These are phyloP conservation scores for Fragaria nilgerrensis DNA, from an alignment of 306 rosid genomes.

Conservation along the genomic window DNA sequence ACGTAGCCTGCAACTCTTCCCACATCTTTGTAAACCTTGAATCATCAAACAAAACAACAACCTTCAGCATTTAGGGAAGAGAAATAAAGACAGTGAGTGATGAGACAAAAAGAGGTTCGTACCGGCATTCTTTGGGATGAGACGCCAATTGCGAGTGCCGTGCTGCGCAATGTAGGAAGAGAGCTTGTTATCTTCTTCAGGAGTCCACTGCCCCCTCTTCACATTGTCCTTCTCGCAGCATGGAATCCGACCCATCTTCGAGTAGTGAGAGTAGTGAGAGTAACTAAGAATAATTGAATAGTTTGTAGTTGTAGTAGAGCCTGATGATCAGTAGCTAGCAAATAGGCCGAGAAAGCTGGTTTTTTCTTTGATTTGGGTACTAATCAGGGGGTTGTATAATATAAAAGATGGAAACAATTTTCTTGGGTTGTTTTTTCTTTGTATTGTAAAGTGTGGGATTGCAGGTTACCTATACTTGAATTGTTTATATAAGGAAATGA, in stretches of 20 bases:
- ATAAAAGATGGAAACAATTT: slow-evolving; percentile 17
- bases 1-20: slow-evolving; percentile 85
- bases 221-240: slow-evolving; percentile 86
- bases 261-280: background rate
- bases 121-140: slow-evolving; percentile 66
- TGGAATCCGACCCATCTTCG: slow-evolving; percentile 82
- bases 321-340: background rate
- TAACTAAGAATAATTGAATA: background rate
- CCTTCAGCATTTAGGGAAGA: background rate
- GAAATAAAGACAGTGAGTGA: background rate
- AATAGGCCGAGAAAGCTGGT: background rate
- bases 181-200: slow-evolving; percentile 90
- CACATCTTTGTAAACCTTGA: slow-evolving; percentile 82
- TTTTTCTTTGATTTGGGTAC: background rate
- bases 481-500: slow-evolving; percentile 45
- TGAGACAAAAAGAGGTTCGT: background rate
- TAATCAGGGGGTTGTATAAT: background rate
- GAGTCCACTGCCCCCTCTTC: slow-evolving; percentile 92
- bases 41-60: background rate
- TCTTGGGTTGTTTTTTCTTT: slow-evolving; percentile 7
- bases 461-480: background rate
- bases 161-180: slow-evolving; percentile 72
- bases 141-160: slow-evolving; percentile 64
- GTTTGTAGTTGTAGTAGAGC: background rate
- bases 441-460: slow-evolving; percentile 10